A percentile compares a stretch with the other conserved stretches of the same genome.
phyloP scores from a whole-genome alignment of 306 rosid genomes.

The Amphicarpaea edgeworthii region DNA sequence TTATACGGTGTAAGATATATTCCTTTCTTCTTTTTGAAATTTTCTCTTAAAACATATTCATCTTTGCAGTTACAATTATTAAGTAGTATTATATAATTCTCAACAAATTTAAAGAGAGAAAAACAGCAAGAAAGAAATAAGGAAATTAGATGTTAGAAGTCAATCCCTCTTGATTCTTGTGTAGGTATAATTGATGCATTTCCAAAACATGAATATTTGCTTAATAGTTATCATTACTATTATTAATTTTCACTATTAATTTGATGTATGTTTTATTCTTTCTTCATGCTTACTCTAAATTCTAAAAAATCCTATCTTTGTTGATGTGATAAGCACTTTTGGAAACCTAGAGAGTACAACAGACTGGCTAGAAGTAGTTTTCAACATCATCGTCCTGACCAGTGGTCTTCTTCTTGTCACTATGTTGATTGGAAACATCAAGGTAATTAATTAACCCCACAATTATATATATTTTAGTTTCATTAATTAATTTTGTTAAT shows the following conservation, averaged over 20 bases:
- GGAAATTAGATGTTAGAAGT: too few relatives aligned
- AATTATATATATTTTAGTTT: not conserved
- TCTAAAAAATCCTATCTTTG: not conserved
- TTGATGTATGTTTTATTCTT: not conserved
- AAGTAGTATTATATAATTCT: too few relatives aligned
- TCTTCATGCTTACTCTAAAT: conserved; percentile 7
- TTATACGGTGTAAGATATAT: too few relatives aligned
- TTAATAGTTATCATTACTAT: not conserved
- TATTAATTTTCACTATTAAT: not conserved
- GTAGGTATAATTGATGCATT: not conserved
- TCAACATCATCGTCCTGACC: conserved; percentile 88
- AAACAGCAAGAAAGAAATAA: too few relatives aligned
- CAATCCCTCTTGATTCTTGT: not conserved
- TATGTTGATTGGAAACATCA: conserved; percentile 94
- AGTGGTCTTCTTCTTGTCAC: conserved; percentile 93
- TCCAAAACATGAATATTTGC: not conserved
- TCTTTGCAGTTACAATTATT: too few relatives aligned
- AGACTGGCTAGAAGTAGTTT: conserved; percentile 92
- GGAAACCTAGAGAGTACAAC: conserved; percentile 94
- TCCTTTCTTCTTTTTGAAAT: too few relatives aligned
- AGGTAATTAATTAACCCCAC: too few relatives aligned
- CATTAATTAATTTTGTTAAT: not conserved
- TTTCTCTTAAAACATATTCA: too few relatives aligned
- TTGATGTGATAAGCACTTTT: conserved; percentile 67
- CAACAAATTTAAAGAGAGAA: too few relatives aligned